Evolutionary conservation across 805 yeast genomes (phyloP).

Genomic region (Yarrowia sp.): DNA sequence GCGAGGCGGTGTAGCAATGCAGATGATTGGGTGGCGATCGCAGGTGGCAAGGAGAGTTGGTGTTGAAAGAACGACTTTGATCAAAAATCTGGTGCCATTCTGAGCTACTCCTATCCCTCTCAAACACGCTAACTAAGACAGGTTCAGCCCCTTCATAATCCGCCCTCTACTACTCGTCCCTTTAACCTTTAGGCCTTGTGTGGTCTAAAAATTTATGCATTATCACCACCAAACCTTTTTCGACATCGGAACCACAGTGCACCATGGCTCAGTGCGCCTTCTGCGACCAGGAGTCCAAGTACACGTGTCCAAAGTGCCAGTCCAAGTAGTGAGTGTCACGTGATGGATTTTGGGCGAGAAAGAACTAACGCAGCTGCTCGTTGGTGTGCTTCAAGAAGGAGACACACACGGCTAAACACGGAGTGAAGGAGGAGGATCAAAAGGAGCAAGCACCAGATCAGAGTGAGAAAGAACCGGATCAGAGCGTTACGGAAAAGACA

Average conservation of each 20-base stretch:
- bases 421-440: not conserved
- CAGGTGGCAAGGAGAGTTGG: too few relatives aligned
- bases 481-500: not conserved
- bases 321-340: conserved; percentile 12
- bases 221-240: not conserved
- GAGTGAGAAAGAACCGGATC: not conserved
- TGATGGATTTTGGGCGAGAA: not conserved
- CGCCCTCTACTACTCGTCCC: too few relatives aligned
- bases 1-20: too few relatives aligned
- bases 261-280: conserved; percentile 13
- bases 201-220: conserved; percentile 3
- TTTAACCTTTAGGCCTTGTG: not conserved
- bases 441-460: not conserved
- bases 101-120: too few relatives aligned
- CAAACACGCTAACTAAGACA: too few relatives aligned
- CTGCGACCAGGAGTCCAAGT: conserved; percentile 16
- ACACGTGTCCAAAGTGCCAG: conserved; percentile 20
- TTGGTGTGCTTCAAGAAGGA: conserved; percentile 14
- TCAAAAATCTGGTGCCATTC: not conserved
- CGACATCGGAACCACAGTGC: not conserved
- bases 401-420: not conserved
- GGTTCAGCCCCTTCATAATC: too few relatives aligned
- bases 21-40: too few relatives aligned
- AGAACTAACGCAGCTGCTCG: conserved; percentile 19
- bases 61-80: not conserved